A percentile compares a stretch with the other conserved stretches of the same genome.
Conservation (phyloP, 2,329 filamentous ascomycete genomes). For the Akanthomyces muscarius region DNA sequence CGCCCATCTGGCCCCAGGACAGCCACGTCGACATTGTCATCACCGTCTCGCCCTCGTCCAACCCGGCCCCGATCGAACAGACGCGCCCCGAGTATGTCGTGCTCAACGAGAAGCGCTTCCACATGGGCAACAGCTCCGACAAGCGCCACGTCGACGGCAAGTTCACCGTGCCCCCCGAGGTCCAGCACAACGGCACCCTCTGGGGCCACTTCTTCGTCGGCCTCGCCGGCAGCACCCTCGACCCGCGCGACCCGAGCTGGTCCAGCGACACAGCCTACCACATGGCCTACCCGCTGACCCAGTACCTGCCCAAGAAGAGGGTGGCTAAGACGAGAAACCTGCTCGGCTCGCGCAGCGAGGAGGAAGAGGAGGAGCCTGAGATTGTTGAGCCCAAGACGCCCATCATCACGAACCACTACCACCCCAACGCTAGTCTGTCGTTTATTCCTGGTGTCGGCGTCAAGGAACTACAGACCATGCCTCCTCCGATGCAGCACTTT, state of each 20-base stretch:
- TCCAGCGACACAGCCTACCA: constrained; percentile 74
- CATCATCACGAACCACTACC: constrained; percentile 82
- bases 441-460: constrained; percentile 78
- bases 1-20: constrained; percentile 83
- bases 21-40: constrained; percentile 77
- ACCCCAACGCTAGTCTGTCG: constrained; percentile 88
- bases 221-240: constrained; percentile 68
- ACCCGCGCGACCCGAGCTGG: constrained; percentile 69
- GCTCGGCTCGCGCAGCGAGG: constrained; percentile 48
- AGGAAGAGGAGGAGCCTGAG: constrained; percentile 50
- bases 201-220: constrained; percentile 93
- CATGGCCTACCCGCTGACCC: constrained; percentile 79
- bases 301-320: constrained; percentile 91
- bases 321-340: constrained; percentile 81
- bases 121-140: constrained; percentile 74
- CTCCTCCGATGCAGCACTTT: constrained; percentile 72
- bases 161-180: constrained; percentile 71
- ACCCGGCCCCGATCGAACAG: constrained; percentile 62
- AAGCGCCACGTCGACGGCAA: constrained; percentile 71
- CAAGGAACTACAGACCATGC: constrained; percentile 60
- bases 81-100: constrained; percentile 66
- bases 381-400: constrained; percentile 56
- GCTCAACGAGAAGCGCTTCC: constrained; percentile 75
- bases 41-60: constrained; percentile 74
- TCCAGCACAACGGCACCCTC: constrained; percentile 88